These are phyloP conservation scores for Mallotus japonicus DNA, from an alignment of 441 rosid genomes.

Conservation along the genomic window DNA sequence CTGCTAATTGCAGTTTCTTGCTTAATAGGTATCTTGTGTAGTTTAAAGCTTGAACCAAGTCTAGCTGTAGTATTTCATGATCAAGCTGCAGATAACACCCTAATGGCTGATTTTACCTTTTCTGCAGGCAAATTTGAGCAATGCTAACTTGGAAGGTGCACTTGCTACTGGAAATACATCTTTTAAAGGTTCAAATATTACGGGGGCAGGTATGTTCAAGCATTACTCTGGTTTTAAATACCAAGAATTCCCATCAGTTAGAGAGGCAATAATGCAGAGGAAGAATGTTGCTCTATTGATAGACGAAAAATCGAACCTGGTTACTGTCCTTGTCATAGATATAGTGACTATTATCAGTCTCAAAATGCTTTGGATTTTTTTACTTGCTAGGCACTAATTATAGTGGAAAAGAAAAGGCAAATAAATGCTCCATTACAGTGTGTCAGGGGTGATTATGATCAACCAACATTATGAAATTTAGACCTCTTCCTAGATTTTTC, in stretches of 20 bases:
- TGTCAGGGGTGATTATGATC: background rate
- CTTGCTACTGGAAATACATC: conserved; percentile 88
- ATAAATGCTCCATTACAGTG: too few relatives aligned
- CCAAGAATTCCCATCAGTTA: background rate
- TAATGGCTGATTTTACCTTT: background rate
- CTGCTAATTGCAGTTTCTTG: background rate
- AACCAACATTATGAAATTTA: too few relatives aligned
- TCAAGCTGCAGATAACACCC: background rate
- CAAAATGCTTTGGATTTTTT: too few relatives aligned
- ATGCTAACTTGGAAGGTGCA: conserved; percentile 93
- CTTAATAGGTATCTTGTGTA: background rate
- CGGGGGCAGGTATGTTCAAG: conserved; percentile 62
- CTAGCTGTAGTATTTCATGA: background rate
- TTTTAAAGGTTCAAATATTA: conserved; percentile 73
- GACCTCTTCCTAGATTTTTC: too few relatives aligned
- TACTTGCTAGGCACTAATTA: too few relatives aligned
- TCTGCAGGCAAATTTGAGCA: conserved; percentile 74
- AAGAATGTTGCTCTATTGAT: background rate
- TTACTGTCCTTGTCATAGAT: background rate
- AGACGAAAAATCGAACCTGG: background rate
- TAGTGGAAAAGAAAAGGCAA: too few relatives aligned
- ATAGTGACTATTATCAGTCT: background rate
- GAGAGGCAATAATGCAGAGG: background rate
- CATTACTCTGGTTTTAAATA: background rate
- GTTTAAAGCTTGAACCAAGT: background rate